phyloP scores from a whole-genome alignment of 2,329 filamentous ascomycete species.

The Pseudogymnoascus destructans region DNA sequence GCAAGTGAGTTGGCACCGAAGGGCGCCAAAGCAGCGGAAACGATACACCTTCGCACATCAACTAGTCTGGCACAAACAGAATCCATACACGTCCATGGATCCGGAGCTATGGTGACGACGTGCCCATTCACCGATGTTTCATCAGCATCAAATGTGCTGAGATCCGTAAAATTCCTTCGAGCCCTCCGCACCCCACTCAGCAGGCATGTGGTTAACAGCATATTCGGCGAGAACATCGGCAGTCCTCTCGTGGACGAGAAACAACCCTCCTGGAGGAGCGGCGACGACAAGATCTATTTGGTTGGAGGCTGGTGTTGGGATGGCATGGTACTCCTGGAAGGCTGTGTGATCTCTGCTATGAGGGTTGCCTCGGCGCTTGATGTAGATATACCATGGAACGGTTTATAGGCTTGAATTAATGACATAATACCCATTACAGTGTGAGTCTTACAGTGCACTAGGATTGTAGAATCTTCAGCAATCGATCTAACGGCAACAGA shows the following conservation, averaged over 20 bases:
- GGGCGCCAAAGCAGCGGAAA: constrained; percentile 18
- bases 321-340: constrained; percentile 49
- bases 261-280: constrained; percentile 36
- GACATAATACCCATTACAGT: neutral
- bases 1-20: constrained; percentile 11
- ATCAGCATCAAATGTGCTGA: constrained; percentile 29
- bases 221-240: constrained; percentile 27
- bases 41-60: constrained; percentile 16
- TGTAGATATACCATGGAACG: constrained; percentile 31
- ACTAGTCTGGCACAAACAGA: constrained; percentile 26
- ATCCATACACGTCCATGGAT: constrained; percentile 38
- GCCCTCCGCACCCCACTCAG: constrained; percentile 39
- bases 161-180: constrained; percentile 36
- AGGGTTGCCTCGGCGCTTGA: constrained; percentile 39
- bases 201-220: constrained; percentile 33
- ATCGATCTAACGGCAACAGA: constrained; percentile 1
- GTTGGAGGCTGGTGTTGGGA: constrained; percentile 52
- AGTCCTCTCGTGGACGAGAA: constrained; percentile 13
- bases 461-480: neutral
- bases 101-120: constrained; percentile 40
- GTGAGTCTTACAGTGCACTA: neutral
- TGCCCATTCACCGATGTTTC: constrained; percentile 30
- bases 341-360: constrained; percentile 46
- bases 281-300: constrained; percentile 40
- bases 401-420: neutral